Base-by-base conservation (phyloP, 2,329 filamentous ascomycete species). In the Penicillium fuscoglaucum region DNA sequence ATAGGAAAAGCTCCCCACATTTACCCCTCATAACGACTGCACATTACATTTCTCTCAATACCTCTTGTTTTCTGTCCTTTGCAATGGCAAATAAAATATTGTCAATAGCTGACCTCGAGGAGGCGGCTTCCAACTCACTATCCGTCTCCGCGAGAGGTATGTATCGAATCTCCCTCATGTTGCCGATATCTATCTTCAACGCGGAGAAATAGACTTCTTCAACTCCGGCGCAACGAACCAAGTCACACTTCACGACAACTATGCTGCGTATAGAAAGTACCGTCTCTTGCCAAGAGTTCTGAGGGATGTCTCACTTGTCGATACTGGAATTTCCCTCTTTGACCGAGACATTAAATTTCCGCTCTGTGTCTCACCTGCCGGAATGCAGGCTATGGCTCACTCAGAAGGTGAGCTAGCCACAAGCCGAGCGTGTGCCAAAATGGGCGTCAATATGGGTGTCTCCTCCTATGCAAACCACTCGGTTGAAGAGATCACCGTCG, bases 371-470 rank as follows among this genome's bases (percentile, higher is more conserved):
- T 77, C 79, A 1, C 83, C 82, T 0, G 77, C 82, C 0, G 83
- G 80, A 1, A 78, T 83, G 70, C 83, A 84, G 61, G 72, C 71
- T 21, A 74, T 84, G 49, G 82, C 82, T 1, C 82, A 84, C 58
- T 71, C 75, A 0, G 80, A 83, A 19, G 83, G 81, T 6, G 83
- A 84, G 65, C 54, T 80, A 3, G 83, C 77, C 0, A 83, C 81
- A 0, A 79, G 78, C 2, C 73, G 77, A 7, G 82, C 81, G 1
- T 79, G 77, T 29, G 77, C 76, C 6, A 71, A 69, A 12, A 61
- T 70, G 13, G 73, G 75, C 10, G 64, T 82, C 13, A 67, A 74
- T 56, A 83, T 83, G 81, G 81, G 75, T 2, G 69, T 84, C 17
- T 82, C 78, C 1, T 76, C 72, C 8, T 84, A 77, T 58, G 72